These are phyloP conservation scores for Coniochaeta sp. DNA, from an alignment of 2,329 filamentous ascomycete genomes.

Conservation along the genomic window DNA sequence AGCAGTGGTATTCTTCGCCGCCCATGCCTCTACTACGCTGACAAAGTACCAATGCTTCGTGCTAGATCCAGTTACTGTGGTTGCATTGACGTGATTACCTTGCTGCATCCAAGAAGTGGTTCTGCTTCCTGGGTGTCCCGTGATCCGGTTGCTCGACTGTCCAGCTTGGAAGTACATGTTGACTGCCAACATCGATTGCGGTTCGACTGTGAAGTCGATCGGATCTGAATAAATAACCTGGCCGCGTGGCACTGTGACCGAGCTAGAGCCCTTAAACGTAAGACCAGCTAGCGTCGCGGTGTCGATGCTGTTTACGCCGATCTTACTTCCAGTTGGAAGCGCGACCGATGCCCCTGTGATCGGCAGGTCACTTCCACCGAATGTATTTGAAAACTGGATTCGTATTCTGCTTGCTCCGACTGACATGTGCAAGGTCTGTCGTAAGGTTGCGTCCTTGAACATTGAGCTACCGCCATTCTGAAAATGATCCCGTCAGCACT, in stretches of 20 bases:
- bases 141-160: constrained; percentile 49
- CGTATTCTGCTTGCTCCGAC: constrained; percentile 49
- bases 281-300: constrained; percentile 41
- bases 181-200: constrained; percentile 46
- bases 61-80: constrained; percentile 33
- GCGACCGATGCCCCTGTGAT: constrained; percentile 53
- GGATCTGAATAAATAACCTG: constrained; percentile 55
- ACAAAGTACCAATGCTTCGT: constrained; percentile 49
- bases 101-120: constrained; percentile 52
- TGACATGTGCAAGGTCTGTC: constrained; percentile 57
- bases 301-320: constrained; percentile 46
- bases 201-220: constrained; percentile 42
- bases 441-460: constrained; percentile 55
- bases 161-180: constrained; percentile 50
- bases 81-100: constrained; percentile 46
- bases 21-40: constrained; percentile 50
- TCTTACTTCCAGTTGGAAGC: constrained; percentile 42
- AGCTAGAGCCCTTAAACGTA: constrained; percentile 44
- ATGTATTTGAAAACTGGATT: constrained; percentile 57
- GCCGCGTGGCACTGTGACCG: constrained; percentile 46
- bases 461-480: constrained; percentile 32
- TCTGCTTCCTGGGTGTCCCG: constrained; percentile 56
- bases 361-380: constrained; percentile 51
- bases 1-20: constrained; percentile 30
- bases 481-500: background rate